Evolutionary conservation across 2,329 filamentous ascomycete species (phyloP).

Genomic region (Alternaria brassicae): DNA sequence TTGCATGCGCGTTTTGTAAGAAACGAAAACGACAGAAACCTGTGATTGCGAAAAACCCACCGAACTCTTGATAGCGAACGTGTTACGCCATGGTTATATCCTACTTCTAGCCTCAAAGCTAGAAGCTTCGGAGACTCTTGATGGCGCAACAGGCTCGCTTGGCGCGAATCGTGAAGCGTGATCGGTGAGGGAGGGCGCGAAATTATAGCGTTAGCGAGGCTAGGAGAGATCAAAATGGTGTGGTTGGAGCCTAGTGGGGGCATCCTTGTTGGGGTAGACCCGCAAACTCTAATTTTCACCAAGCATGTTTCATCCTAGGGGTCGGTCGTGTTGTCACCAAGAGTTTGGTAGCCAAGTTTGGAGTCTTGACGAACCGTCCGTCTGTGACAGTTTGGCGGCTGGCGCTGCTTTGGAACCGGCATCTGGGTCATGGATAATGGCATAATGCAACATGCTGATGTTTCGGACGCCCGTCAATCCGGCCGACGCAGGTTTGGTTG

Average conservation of each 20-base stretch:
- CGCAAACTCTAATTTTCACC: constrained; percentile 32
- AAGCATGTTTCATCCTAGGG: constrained; percentile 30
- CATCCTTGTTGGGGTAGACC: constrained; percentile 17
- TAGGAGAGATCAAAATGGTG: constrained; percentile 7
- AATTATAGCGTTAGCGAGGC: constrained; percentile 11
- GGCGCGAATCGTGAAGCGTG: constrained; percentile 12
- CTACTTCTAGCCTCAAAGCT: constrained; percentile 22
- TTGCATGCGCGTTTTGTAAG: background rate
- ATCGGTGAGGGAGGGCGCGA: constrained; percentile 16
- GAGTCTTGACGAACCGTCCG: constrained; percentile 1
- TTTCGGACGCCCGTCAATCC: constrained; percentile 11
- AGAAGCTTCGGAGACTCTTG: constrained; percentile 23
- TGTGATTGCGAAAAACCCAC: background rate
- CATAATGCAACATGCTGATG: too few species aligned
- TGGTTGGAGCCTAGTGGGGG: constrained; percentile 7
- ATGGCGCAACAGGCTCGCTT: constrained; percentile 20
- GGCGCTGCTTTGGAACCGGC: constrained; percentile 10
- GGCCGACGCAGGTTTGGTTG: constrained; percentile 22
- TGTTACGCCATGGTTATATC: background rate
- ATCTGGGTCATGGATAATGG: constrained; percentile 2
- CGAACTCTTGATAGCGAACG: background rate
- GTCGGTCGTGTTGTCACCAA: constrained; percentile 17
- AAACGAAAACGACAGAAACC: constrained; percentile 2
- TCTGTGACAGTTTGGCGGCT: constrained; percentile 12
- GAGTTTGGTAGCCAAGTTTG: constrained; percentile 5